Percentiles rank a stretch among this genome's conserved stretches.
Evolutionary conservation across 192 early-diverging fungal genomes (phyloP).

Genomic region (Coemansia guatemalensis): DNA sequence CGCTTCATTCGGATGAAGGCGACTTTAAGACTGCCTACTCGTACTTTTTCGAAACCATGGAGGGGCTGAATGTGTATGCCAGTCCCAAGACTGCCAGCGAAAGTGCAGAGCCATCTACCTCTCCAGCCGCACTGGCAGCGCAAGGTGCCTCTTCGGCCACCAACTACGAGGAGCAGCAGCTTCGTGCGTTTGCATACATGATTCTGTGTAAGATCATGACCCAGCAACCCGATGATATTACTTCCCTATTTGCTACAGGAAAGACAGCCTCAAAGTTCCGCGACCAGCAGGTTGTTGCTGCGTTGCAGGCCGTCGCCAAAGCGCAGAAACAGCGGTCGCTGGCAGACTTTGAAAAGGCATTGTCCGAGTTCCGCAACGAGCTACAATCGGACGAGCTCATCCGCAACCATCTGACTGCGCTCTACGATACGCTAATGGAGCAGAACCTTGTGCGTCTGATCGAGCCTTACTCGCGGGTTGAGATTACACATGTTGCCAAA

Average conservation of each 20-base stretch:
- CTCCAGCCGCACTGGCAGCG: not conserved
- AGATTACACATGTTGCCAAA: constrained; percentile 93
- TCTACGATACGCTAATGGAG: constrained; percentile 96
- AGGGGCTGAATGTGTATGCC: constrained; percentile 72
- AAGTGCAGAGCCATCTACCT: not conserved
- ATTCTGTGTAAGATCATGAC: constrained; percentile 99
- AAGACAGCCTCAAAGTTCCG: constrained; percentile 87
- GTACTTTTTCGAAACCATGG: constrained; percentile 99
- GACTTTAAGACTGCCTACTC: constrained; percentile 99
- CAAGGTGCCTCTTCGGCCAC: constrained; percentile 8
- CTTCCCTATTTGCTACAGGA: constrained; percentile 81
- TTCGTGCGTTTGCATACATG: constrained; percentile 97
- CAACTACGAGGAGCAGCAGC: constrained; percentile 61
- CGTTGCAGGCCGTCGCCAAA: constrained; percentile 91
- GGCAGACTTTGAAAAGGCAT: constrained; percentile 90
- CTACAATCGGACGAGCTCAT: constrained; percentile 93
- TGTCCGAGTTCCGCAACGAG: constrained; percentile 84
- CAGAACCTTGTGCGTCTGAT: constrained; percentile 96
- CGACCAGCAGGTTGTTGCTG: constrained; percentile 83
- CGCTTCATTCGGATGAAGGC: constrained; percentile 96
- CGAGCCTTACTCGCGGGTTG: constrained; percentile 96
- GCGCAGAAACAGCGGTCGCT: constrained; percentile 98
- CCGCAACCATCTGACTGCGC: constrained; percentile 82
- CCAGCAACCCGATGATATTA: constrained; percentile 94
- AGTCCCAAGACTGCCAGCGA: constrained; percentile 27